phyloP scores from a whole-genome alignment of 1,139 yeast species.

The Pneumocystis wakefieldiae region DNA sequence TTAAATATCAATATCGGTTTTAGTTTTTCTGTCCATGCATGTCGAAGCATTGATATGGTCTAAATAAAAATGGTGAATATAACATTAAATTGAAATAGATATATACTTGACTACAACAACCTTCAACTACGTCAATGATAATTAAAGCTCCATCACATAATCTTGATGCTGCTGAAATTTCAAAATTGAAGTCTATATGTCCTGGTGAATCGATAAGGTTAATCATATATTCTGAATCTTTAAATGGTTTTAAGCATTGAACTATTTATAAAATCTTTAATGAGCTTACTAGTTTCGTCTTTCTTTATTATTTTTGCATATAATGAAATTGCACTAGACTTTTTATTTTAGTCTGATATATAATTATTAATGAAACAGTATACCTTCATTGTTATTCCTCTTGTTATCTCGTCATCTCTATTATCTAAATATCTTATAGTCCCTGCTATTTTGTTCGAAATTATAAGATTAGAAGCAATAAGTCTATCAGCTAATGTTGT shows the following conservation, averaged over 20 bases:
- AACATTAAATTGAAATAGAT: neutral
- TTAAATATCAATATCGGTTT: conserved; percentile 84
- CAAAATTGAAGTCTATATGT: conserved; percentile 91
- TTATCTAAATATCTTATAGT: conserved; percentile 85
- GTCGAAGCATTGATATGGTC: conserved; percentile 85
- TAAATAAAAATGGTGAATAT: conserved; percentile 28
- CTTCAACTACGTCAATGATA: conserved; percentile 91
- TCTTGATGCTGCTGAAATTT: conserved; percentile 89
- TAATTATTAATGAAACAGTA: conserved; percentile 72
- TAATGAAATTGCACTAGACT: conserved; percentile 7
- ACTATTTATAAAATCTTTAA: conserved; percentile 17
- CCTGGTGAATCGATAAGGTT: conserved; percentile 97
- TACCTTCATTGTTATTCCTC: conserved; percentile 90
- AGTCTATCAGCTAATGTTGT: conserved; percentile 88
- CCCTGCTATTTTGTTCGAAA: conserved; percentile 89
- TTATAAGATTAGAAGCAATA: conserved; percentile 88
- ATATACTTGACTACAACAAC: conserved; percentile 55
- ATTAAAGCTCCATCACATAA: conserved; percentile 95
- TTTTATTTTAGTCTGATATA: conserved; percentile 19
- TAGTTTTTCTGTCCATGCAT: conserved; percentile 86
- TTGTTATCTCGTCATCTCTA: conserved; percentile 67
- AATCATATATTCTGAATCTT: conserved; percentile 62
- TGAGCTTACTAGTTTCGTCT: conserved; percentile 14
- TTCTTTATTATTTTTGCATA: neutral
- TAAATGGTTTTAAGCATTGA: conserved; percentile 29